These are phyloP conservation scores for Eremochloa ophiuroides DNA, from an alignment of 176 grass and related monocot genomes.

Conservation along the genomic window DNA sequence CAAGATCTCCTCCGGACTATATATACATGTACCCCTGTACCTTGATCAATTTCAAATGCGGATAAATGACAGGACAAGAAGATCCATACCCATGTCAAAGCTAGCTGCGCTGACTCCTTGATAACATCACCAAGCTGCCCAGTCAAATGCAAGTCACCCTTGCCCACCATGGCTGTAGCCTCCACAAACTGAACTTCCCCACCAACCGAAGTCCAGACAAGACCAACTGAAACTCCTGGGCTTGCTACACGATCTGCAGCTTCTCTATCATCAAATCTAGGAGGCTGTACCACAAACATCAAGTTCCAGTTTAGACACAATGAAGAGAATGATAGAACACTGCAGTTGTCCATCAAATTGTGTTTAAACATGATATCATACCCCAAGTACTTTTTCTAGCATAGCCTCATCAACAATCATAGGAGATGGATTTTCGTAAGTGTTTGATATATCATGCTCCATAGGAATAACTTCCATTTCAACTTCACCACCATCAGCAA, in stretches of 20 bases:
- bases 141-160: slow-evolving; percentile 95
- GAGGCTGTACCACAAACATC: slow-evolving; percentile 62
- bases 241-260: slow-evolving; percentile 77
- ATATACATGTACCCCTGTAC: neutral
- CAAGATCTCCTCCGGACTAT: neutral
- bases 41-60: neutral
- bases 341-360: neutral
- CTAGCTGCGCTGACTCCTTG: slow-evolving; percentile 97
- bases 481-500: slow-evolving; percentile 80
- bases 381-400: slow-evolving; percentile 99
- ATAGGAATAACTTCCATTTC: slow-evolving; percentile 99
- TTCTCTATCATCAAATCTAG: slow-evolving; percentile 86
- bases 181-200: slow-evolving; percentile 97
- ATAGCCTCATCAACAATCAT: slow-evolving; percentile 80
- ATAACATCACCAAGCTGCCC: slow-evolving; percentile 99
- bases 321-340: neutral
- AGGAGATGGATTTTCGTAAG: slow-evolving; percentile 53
- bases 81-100: slow-evolving; percentile 85
- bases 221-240: slow-evolving; percentile 86
- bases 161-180: slow-evolving; percentile 88
- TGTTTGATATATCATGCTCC: slow-evolving; percentile 81
- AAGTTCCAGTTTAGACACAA: slow-evolving; percentile 6
- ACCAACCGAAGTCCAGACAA: slow-evolving; percentile 95
- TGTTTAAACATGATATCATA: slow-evolving; percentile 34
- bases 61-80: slow-evolving; percentile 20